Evolutionary conservation across 1,139 yeast species (phyloP).

Genomic region (Scheffersomyces illinoinensis): DNA sequence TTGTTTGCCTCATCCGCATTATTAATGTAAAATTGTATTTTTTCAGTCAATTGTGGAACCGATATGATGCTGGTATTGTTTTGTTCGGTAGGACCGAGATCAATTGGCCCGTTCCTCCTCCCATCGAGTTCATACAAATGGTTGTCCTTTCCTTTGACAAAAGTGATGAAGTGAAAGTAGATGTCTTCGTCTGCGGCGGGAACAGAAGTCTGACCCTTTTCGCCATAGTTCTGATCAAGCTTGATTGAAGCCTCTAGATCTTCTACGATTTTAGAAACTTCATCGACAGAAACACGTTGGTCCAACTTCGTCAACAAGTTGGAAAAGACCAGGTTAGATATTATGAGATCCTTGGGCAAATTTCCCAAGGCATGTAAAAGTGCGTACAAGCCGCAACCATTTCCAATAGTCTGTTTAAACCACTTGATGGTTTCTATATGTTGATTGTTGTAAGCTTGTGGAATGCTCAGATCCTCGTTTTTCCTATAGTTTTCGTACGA

Average conservation of each 20-base stretch:
- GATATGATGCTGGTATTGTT: constrained; percentile 50
- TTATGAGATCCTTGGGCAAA: constrained; percentile 48
- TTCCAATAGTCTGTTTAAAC: constrained; percentile 82
- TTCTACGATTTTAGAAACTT: constrained; percentile 51
- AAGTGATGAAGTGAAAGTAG: constrained; percentile 77
- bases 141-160: constrained; percentile 58
- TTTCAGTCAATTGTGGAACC: constrained; percentile 49
- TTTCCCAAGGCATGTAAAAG: constrained; percentile 75
- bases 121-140: constrained; percentile 87
- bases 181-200: constrained; percentile 69
- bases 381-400: constrained; percentile 94
- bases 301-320: constrained; percentile 17
- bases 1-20: constrained; percentile 59
- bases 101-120: constrained; percentile 74
- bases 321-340: constrained; percentile 33
- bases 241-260: constrained; percentile 46
- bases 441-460: constrained; percentile 14
- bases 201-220: constrained; percentile 76
- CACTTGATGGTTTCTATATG: constrained; percentile 43
- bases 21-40: constrained; percentile 67
- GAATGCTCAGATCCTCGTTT: constrained; percentile 27
- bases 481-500: constrained; percentile 55
- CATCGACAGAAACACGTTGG: constrained; percentile 24
- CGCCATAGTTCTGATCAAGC: constrained; percentile 60
- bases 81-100: constrained; percentile 48